Evolutionary conservation across 306 rosid genomes (phyloP).

Genomic region (Casuarina equisetifolia): DNA sequence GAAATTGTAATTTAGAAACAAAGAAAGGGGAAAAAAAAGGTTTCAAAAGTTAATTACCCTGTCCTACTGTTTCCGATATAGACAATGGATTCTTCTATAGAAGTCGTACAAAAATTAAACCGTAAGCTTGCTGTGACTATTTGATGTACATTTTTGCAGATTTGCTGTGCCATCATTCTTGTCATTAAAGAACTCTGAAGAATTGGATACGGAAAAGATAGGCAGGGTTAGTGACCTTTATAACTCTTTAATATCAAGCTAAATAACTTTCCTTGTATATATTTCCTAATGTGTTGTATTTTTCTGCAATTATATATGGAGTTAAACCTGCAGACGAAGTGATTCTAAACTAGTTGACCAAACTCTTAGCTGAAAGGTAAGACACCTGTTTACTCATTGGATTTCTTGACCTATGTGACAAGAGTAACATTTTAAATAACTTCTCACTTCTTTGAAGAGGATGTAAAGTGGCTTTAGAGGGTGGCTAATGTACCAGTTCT

Average conservation of each 20-base stretch:
- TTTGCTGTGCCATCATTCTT: constrained; percentile 78
- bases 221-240: constrained; percentile 48
- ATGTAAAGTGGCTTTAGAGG: constrained; percentile 96
- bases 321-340: constrained; percentile 49
- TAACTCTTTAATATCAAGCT: constrained; percentile 1
- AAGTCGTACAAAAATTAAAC: background rate
- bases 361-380: constrained; percentile 94
- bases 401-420: background rate
- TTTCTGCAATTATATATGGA: background rate
- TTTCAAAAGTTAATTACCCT: background rate
- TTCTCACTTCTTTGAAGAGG: constrained; percentile 44
- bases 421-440: background rate
- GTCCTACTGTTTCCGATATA: background rate
- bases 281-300: background rate
- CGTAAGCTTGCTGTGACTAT: constrained; percentile 32
- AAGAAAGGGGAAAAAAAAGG: background rate
- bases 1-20: background rate
- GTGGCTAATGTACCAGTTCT: constrained; percentile 84
- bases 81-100: background rate
- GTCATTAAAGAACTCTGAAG: constrained; percentile 89
- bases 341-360: constrained; percentile 85
- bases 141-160: constrained; percentile 45
- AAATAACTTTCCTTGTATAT: background rate
- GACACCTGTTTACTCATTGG: background rate
- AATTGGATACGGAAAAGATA: constrained; percentile 80